Conservation (phyloP, 345 rosid species). For the Salix brachista region DNA sequence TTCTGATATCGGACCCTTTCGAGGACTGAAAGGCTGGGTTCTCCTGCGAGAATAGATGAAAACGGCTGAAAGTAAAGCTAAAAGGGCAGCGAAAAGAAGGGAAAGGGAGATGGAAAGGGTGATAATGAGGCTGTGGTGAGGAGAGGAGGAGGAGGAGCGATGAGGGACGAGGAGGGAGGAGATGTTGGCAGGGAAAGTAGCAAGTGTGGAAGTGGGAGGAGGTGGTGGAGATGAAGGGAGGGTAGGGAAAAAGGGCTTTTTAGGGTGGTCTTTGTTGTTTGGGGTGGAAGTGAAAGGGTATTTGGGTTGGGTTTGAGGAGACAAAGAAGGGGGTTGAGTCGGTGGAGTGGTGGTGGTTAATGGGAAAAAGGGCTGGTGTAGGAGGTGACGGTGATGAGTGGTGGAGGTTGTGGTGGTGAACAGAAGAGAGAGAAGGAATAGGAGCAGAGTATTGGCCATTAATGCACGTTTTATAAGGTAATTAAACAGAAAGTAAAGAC, state of each 20-base stretch:
- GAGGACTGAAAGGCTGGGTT: constrained; percentile 20
- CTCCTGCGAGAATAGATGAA: constrained; percentile 40
- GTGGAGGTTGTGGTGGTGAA: not conserved
- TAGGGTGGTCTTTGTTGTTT: not conserved
- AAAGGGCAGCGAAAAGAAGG: constrained; percentile 46
- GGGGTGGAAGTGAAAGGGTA: constrained; percentile 19
- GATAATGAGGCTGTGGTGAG: constrained; percentile 21
- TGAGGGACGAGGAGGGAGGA: constrained; percentile 70
- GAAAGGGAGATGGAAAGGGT: constrained; percentile 52
- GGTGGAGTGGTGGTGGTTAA: constrained; percentile 7
- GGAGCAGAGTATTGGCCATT: not conserved
- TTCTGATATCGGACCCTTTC: constrained; percentile 46
- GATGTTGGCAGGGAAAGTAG: constrained; percentile 88
- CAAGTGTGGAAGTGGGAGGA: constrained; percentile 38
- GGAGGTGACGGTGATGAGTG: constrained; percentile 15
- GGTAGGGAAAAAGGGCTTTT: constrained; percentile 18
- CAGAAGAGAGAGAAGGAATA: not conserved
- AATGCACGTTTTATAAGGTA: not conserved
- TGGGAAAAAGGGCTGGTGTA: constrained; percentile 26
- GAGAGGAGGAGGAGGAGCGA: constrained; percentile 25
- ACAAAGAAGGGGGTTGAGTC: constrained; percentile 1
- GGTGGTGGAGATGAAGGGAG: constrained; percentile 20
- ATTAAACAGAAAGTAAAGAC: not conserved
- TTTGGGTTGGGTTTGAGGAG: constrained; percentile 18
- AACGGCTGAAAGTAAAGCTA: constrained; percentile 38